Evolutionary conservation across 345 rosid species (phyloP).

Genomic region (Linum lewisii): DNA sequence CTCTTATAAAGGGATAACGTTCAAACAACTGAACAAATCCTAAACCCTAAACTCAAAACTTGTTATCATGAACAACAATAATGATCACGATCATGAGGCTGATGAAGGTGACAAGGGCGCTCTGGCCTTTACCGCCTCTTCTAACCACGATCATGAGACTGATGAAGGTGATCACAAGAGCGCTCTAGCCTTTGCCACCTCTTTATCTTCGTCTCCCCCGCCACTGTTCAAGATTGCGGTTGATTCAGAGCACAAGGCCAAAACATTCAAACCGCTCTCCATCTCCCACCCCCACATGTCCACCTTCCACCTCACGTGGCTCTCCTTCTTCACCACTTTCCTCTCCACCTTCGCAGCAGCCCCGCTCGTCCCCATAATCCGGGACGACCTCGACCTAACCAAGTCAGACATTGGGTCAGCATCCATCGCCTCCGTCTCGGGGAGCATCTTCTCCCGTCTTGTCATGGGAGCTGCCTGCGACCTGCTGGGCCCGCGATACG

Average conservation of each 20-base stretch:
- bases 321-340: slow-evolving; percentile 35
- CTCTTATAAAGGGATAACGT: no score
- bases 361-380: slow-evolving; percentile 28
- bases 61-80: background rate
- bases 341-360: slow-evolving; percentile 35
- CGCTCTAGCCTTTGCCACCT: no score
- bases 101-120: background rate
- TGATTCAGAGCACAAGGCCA: slow-evolving; percentile 26
- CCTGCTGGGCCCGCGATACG: slow-evolving; percentile 30
- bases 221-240: slow-evolving; percentile 6
- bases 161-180: background rate
- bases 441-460: slow-evolving; percentile 32
- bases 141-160: no score
- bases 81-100: no score
- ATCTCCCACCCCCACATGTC: slow-evolving; percentile 24
- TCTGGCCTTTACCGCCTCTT: no score
- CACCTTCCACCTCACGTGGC: slow-evolving; percentile 30
- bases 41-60: no score
- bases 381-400: slow-evolving; percentile 30
- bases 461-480: slow-evolving; percentile 35
- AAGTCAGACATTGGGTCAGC: slow-evolving; percentile 26
- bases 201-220: background rate
- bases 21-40: no score
- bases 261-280: slow-evolving; percentile 17
- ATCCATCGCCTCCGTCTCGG: slow-evolving; percentile 30